phyloP scores from a whole-genome alignment of 108 stramenopile genomes.

The Skeletonema marinoi region DNA sequence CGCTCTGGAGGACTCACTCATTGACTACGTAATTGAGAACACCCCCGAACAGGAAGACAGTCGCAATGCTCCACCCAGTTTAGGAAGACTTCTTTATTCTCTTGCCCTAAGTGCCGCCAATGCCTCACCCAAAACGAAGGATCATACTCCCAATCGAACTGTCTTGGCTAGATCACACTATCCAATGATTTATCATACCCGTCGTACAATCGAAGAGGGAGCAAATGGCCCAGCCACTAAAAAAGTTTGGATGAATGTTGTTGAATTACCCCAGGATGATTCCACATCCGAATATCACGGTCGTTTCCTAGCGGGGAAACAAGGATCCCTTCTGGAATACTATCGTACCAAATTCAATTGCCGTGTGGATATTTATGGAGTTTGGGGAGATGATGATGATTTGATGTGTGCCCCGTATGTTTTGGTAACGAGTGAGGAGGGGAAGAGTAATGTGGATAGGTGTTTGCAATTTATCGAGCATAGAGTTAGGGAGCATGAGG shows the following conservation, averaged over 20 bases:
- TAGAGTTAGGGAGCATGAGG: slow-evolving; percentile 42
- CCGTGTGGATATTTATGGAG: slow-evolving; percentile 45
- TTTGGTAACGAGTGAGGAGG: slow-evolving; percentile 25
- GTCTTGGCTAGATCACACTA: slow-evolving; percentile 21
- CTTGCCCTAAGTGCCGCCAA: slow-evolving; percentile 27
- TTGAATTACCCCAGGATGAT: slow-evolving; percentile 37
- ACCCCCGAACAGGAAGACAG: slow-evolving; percentile 8
- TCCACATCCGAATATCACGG: slow-evolving; percentile 34
- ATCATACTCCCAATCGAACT: slow-evolving; percentile 28
- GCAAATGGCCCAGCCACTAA: slow-evolving; percentile 2
- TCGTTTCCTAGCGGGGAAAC: slow-evolving; percentile 31
- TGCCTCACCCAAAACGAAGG: slow-evolving; percentile 37
- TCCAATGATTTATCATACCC: slow-evolving; percentile 13
- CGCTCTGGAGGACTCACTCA: slow-evolving; percentile 21
- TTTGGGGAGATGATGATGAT: slow-evolving; percentile 14
- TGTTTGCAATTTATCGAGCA: slow-evolving; percentile 42
- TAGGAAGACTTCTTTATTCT: slow-evolving; percentile 35
- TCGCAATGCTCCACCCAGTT: slow-evolving; percentile 17
- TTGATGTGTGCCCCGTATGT: slow-evolving; percentile 40
- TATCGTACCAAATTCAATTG: slow-evolving; percentile 33
- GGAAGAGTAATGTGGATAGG: slow-evolving; percentile 35
- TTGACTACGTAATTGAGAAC: slow-evolving; percentile 19
- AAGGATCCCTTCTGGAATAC: slow-evolving; percentile 15
- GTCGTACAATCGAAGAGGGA: slow-evolving; percentile 3
- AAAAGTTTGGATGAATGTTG: slow-evolving; percentile 51